These are phyloP conservation scores for Dryas integrifolia DNA, from an alignment of 331 rosid genomes.

Conservation along the genomic window DNA sequence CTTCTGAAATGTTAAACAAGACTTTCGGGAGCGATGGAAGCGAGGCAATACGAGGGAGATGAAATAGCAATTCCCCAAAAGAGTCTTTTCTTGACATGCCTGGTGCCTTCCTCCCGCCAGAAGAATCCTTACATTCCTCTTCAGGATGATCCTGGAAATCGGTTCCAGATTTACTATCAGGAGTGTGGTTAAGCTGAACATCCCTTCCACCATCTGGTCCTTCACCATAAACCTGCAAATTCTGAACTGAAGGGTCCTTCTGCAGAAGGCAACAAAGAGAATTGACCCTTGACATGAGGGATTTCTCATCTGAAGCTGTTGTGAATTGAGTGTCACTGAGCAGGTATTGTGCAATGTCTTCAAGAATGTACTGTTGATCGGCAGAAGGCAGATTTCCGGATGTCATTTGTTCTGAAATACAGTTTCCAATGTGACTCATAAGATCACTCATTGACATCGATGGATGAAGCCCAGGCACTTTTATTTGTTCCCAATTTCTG, in stretches of 20 bases:
- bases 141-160: conserved; percentile 40
- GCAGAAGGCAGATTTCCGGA: conserved; percentile 50
- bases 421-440: conserved; percentile 70
- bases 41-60: conserved; percentile 82
- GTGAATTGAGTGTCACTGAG: conserved; percentile 74
- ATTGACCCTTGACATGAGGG: conserved; percentile 86
- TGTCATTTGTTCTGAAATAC: conserved; percentile 71
- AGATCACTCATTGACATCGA: conserved; percentile 88
- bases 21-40: conserved; percentile 86
- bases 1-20: conserved; percentile 72
- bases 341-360: conserved; percentile 69
- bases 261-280: conserved; percentile 92
- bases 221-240: conserved; percentile 32
- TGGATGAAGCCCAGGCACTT: conserved; percentile 62
- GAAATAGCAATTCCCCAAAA: conserved; percentile 65
- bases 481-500: conserved; percentile 69
- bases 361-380: conserved; percentile 51
- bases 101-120: conserved; percentile 45
- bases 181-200: conserved; percentile 24
- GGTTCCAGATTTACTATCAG: conserved; percentile 28
- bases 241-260: conserved; percentile 59
- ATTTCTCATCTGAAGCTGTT: conserved; percentile 71
- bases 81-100: conserved; percentile 93
- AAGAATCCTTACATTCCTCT: conserved; percentile 45
- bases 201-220: conserved; percentile 39